Evolutionary conservation across 164 flowering plant genomes (phyloP), one percentile per base, ranked within the genome.

Genomic region (Pachysandra terminalis): DNA sequence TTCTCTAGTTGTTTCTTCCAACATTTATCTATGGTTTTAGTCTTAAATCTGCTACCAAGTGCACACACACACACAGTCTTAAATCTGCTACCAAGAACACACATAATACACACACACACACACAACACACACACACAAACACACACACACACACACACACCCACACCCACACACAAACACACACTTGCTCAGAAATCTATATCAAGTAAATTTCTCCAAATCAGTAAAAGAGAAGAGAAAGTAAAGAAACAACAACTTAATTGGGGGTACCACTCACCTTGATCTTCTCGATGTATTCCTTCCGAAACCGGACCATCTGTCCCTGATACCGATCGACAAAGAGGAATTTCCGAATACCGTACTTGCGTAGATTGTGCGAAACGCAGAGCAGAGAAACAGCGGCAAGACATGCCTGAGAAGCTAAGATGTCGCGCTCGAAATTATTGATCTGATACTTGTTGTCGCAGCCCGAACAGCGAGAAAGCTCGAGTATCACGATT

Each of bases 291-390:
- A 82, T 57, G 62, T 91, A 94, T 27, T 81, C 80, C 52, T 73
- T 70, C 25, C 71, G 73, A 59, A 90, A 87, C 54, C 82, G 72
- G 45, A 61, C 55, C 75, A 77, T 74, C 7, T 83, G 84, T 5
- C 90, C 92, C 53, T 77, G 78, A 52, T 71, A 76, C 0, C 81
- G 79, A 82, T 92, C 97, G 56, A 94, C 96, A 70, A 91, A 90
- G 23, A 92, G 82, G 77, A 94, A 92, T 66, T 77, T 87, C 73
- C 89, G 74, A 17, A 92, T 62, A 1, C 97, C 96, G 69, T 87
- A 80, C 74, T 87, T 92, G 4, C 93, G 71, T 1, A 92, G 74
- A 75, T 87, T 87, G 66, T 82, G 84, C 0, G 98, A 84, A 19
- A 90, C 56, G 62, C 97, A 87, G 35, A 85, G 55, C 75, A 94